Evolutionary conservation across 2,329 filamentous ascomycete genomes (phyloP), one percentile per base, ranked within the genome.

Genomic region (Phaeosphaeriaceae sp.): DNA sequence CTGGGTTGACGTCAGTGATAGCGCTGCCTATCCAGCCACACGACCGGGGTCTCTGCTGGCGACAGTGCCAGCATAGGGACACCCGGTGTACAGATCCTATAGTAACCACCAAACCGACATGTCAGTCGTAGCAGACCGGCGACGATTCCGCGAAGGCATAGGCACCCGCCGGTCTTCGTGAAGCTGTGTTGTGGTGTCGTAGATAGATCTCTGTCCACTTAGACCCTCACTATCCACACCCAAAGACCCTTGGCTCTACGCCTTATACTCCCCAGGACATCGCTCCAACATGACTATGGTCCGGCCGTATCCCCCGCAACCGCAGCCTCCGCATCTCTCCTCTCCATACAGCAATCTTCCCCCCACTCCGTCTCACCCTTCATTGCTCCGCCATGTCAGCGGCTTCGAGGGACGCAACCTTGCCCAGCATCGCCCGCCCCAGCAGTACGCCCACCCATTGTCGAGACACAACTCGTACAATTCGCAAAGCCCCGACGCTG

Each of bases 131-230:
- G 64, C 58, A 68, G 64, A 63, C 63, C 57, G 61, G 57, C 66
- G 66, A 70, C 66, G 63, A 74, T 64, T 69, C 65, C 71, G 72
- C 70, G 71, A 72, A 74, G 72, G 71, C 71, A 73, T 74, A 71
- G 72, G 72, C 68, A 74, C 70, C 60, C 62, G 68, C 64, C 67
- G 60, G 63, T 72, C 69, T 66, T 64, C 67, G 67, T 73, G 67
- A 70, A 66, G 60, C 62, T 60, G 68, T 65, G 61, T 56, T 56
- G n/a, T n/a, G n/a, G n/a, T n/a, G n/a, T n/a, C n/a, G n/a, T n/a
- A n/a, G n/a, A n/a, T n/a, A n/a, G n/a, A n/a, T n/a, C n/a, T n/a
- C n/a, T n/a, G n/a, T n/a, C n/a, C n/a, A n/a, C n/a, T n/a, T n/a
- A n/a, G n/a, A n/a, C n/a, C n/a, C n/a, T n/a, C n/a, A n/a, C n/a